Percentiles rank a stretch among this genome's conserved stretches.
Conservation (phyloP, 2,329 filamentous ascomycete genomes). For the Corniculantispora saksenae region DNA sequence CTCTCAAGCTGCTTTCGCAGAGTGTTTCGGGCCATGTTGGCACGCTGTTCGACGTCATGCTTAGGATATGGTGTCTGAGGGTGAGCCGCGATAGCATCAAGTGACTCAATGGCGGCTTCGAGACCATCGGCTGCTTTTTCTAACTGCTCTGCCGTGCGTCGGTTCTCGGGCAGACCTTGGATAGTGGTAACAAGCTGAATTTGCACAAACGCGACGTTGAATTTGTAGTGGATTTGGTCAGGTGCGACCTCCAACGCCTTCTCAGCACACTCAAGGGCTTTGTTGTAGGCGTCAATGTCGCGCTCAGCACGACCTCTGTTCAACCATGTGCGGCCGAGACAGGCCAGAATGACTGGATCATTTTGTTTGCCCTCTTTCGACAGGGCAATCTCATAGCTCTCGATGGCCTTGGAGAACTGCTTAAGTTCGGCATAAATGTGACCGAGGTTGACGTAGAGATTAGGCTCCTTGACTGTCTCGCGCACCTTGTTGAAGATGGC, state of each 20-base stretch:
- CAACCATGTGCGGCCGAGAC: conserved; percentile 85
- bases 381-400: conserved; percentile 87
- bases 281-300: conserved; percentile 58
- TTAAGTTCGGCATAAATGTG: conserved; percentile 89
- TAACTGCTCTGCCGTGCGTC: conserved; percentile 78
- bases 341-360: conserved; percentile 79
- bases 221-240: conserved; percentile 87
- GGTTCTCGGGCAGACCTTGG: conserved; percentile 70
- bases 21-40: conserved; percentile 96
- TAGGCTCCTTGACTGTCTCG: conserved; percentile 85
- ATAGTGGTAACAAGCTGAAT: conserved; percentile 88
- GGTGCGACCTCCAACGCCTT: conserved; percentile 76
- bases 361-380: conserved; percentile 72
- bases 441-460: conserved; percentile 88
- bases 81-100: conserved; percentile 64
- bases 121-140: conserved; percentile 78
- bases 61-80: conserved; percentile 82
- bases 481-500: conserved; percentile 87
- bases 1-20: conserved; percentile 89
- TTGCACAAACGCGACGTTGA: conserved; percentile 97
- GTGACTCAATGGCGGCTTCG: conserved; percentile 77
- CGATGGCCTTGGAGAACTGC: conserved; percentile 88
- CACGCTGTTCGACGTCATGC: conserved; percentile 87
- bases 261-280: conserved; percentile 61
- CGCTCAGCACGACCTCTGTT: conserved; percentile 69